Conservation (phyloP, 345 rosid species). For the Boechera retrofracta region DNA sequence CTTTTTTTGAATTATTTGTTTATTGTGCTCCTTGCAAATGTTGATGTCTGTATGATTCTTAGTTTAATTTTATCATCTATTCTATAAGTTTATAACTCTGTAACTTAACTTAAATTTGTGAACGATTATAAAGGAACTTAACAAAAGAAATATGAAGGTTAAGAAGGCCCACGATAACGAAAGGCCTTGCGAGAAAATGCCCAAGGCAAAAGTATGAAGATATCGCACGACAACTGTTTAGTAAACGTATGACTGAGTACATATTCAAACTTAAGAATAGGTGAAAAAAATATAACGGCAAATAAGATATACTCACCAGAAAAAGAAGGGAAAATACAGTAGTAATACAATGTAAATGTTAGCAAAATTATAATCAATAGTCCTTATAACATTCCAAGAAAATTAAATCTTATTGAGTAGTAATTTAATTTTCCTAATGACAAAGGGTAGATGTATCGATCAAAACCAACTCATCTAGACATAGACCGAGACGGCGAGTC, state of each 20-base stretch:
- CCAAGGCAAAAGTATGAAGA: neutral
- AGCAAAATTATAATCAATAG: slow-evolving; percentile 26
- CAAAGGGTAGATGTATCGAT: slow-evolving; percentile 17
- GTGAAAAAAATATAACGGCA: neutral
- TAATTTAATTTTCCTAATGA: slow-evolving; percentile 27
- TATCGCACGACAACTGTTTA: neutral
- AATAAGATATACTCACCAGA: neutral
- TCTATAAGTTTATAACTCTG: neutral
- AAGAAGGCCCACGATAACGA: neutral
- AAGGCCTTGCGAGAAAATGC: slow-evolving; percentile 10
- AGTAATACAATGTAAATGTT: slow-evolving; percentile 28
- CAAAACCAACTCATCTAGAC: slow-evolving; percentile 48
- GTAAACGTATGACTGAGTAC: neutral
- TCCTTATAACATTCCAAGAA: slow-evolving; percentile 30
- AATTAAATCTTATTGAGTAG: slow-evolving; percentile 30
- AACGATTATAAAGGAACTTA: neutral
- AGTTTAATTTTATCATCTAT: neutral
- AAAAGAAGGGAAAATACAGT: slow-evolving; percentile 7
- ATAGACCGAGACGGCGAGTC: slow-evolving; percentile 61
- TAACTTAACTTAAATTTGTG: neutral
- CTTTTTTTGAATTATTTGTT: neutral
- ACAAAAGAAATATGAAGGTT: neutral
- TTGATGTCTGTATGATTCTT: neutral
- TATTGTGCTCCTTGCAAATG: neutral
- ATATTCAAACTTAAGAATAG: neutral